phyloP scores from a whole-genome alignment of 2,329 filamentous ascomycete species.

The Fusarium coffeatum region DNA sequence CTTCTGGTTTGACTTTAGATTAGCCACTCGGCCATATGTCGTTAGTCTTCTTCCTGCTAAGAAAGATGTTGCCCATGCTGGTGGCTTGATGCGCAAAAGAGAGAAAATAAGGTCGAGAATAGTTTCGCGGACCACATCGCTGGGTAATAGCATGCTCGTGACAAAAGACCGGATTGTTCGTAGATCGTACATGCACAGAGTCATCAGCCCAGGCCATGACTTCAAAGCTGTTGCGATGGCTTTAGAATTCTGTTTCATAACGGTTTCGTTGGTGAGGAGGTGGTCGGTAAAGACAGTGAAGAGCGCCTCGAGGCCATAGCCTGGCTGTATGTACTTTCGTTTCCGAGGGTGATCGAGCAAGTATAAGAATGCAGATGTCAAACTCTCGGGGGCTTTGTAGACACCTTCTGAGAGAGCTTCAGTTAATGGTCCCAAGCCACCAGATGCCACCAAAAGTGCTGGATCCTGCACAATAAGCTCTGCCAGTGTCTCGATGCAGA shows the following conservation, averaged over 20 bases:
- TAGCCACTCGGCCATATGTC: constrained; percentile 94
- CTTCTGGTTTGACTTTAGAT: constrained; percentile 72
- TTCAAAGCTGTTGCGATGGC: constrained; percentile 93
- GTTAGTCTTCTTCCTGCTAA: constrained; percentile 91
- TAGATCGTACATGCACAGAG: constrained; percentile 88
- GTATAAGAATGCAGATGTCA: constrained; percentile 89
- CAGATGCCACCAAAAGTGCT: constrained; percentile 80
- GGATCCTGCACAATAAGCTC: constrained; percentile 92
- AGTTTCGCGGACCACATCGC: constrained; percentile 72
- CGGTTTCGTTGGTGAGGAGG: constrained; percentile 65
- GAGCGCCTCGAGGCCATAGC: constrained; percentile 87
- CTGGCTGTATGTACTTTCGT: constrained; percentile 84
- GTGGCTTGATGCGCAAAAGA: constrained; percentile 87
- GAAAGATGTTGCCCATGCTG: constrained; percentile 93
- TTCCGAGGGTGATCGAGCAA: constrained; percentile 86
- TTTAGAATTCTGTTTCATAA: constrained; percentile 86
- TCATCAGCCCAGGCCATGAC: constrained; percentile 93
- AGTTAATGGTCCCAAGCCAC: constrained; percentile 87
- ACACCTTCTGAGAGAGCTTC: constrained; percentile 90
- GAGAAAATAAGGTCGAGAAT: constrained; percentile 88
- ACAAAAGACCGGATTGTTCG: constrained; percentile 84
- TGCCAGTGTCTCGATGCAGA: constrained; percentile 91
- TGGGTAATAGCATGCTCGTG: constrained; percentile 70
- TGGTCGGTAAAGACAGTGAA: constrained; percentile 96
- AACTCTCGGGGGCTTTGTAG: constrained; percentile 91